These are phyloP conservation scores for Clitopilus passeckerianus DNA, from an alignment of 768 basidiomycete species.

Conservation along the genomic window DNA sequence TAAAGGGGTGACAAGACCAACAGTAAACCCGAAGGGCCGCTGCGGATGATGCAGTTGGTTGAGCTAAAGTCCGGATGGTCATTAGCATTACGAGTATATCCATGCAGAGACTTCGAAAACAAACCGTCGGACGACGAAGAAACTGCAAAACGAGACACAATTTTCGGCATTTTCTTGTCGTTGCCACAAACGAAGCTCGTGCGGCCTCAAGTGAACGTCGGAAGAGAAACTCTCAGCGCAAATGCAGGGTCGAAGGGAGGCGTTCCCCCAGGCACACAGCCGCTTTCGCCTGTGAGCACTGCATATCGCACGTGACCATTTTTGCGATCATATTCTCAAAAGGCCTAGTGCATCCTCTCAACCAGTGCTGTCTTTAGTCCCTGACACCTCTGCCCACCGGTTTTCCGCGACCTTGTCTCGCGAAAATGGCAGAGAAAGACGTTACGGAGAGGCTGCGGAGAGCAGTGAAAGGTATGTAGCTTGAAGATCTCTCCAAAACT, in stretches of 20 bases:
- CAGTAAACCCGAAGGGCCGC: conserved; percentile 80
- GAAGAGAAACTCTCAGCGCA: background rate
- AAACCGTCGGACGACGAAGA: conserved; percentile 85
- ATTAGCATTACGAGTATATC: background rate
- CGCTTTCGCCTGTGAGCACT: conserved; percentile 10
- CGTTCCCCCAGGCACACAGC: conserved; percentile 12
- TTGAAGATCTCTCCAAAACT: conserved; percentile 5
- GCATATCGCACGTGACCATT: conserved; percentile 13
- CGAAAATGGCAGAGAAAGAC: conserved; percentile 60
- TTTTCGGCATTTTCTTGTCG: conserved; percentile 70
- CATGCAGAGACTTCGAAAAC: conserved; percentile 13
- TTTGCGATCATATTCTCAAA: conserved; percentile 8
- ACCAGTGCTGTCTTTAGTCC: conserved; percentile 2
- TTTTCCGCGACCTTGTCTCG: conserved; percentile 1
- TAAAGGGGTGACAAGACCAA: conserved; percentile 31
- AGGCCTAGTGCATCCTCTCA: background rate
- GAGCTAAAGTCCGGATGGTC: conserved; percentile 38
- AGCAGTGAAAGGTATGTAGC: conserved; percentile 50
- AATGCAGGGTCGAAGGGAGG: background rate
- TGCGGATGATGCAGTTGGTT: conserved; percentile 73
- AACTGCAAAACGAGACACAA: conserved; percentile 83
- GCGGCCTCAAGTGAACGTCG: background rate
- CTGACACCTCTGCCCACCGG: background rate
- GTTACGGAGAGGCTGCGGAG: conserved; percentile 51
- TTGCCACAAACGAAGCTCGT: background rate